Percentiles rank a stretch among this genome's conserved stretches.
phyloP scores from a whole-genome alignment of 2,329 filamentous ascomycete species.

The Venturia aucupariae region DNA sequence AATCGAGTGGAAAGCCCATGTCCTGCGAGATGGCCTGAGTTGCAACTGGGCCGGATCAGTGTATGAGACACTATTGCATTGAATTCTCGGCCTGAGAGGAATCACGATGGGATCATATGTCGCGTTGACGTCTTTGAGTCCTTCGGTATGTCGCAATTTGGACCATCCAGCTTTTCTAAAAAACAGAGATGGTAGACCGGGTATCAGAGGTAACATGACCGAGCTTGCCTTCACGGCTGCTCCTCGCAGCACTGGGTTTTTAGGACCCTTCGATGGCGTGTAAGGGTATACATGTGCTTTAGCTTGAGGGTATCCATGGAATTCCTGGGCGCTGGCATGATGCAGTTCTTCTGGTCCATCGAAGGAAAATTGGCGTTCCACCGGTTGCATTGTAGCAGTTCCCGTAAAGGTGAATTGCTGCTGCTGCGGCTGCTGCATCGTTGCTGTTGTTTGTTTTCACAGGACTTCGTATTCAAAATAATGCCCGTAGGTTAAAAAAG shows the following conservation, averaged over 20 bases:
- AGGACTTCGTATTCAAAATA: not conserved
- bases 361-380: not conserved
- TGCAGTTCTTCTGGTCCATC: not conserved
- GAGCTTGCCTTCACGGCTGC: constrained; percentile 7
- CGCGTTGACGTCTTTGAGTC: constrained; percentile 46
- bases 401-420: not conserved
- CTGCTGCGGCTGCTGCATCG: not conserved
- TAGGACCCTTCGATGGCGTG: constrained; percentile 2
- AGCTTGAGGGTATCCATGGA: not conserved
- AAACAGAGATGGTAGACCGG: constrained; percentile 26
- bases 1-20: constrained; percentile 55
- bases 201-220: not conserved
- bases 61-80: constrained; percentile 18
- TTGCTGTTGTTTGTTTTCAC: not conserved
- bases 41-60: constrained; percentile 13
- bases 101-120: constrained; percentile 51
- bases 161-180: constrained; percentile 65
- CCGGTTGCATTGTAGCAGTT: not conserved
- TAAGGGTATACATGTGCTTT: constrained; percentile 3
- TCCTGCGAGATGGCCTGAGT: not conserved
- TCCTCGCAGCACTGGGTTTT: constrained; percentile 11
- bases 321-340: not conserved
- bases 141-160: constrained; percentile 44
- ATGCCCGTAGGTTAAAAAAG: not conserved
- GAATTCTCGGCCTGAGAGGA: constrained; percentile 26